Evolutionary conservation across 768 basidiomycete genomes (phyloP).

Genomic region (Trametes coccinea): DNA sequence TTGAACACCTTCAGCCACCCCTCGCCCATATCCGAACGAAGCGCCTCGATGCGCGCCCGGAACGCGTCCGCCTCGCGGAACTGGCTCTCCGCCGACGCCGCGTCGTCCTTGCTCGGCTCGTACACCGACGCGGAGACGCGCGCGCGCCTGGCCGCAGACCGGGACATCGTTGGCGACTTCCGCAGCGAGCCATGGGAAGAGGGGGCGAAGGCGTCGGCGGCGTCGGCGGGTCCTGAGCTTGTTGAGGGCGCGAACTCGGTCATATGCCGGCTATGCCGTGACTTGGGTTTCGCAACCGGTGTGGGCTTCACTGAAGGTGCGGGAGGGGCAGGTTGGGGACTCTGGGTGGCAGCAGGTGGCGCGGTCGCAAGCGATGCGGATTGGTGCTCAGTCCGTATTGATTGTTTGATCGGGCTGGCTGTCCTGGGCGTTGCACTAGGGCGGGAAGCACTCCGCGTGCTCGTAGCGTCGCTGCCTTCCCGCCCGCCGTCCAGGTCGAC

Average conservation of each 20-base stretch:
- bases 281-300: slow-evolving; percentile 23
- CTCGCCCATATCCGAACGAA: slow-evolving; percentile 88
- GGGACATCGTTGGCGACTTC: slow-evolving; percentile 36
- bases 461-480: slow-evolving; percentile 35
- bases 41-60: slow-evolving; percentile 73
- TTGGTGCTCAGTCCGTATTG: slow-evolving; percentile 4
- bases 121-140: slow-evolving; percentile 64
- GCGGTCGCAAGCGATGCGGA: not conserved
- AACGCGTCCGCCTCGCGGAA: slow-evolving; percentile 66
- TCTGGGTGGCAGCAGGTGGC: not conserved
- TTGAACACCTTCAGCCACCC: slow-evolving; percentile 86
- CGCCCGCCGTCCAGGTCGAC: slow-evolving; percentile 70
- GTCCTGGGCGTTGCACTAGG: slow-evolving; percentile 16
- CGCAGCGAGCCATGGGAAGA: slow-evolving; percentile 22
- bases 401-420: slow-evolving; percentile 21
- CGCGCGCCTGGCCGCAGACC: slow-evolving; percentile 47
- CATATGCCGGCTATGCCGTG: slow-evolving; percentile 49
- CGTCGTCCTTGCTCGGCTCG: slow-evolving; percentile 43
- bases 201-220: slow-evolving; percentile 11
- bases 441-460: slow-evolving; percentile 26
- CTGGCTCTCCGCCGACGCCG: slow-evolving; percentile 34
- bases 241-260: slow-evolving; percentile 45
- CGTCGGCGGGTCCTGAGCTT: slow-evolving; percentile 15
- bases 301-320: slow-evolving; percentile 25
- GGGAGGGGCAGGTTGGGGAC: not conserved